phyloP scores from a whole-genome alignment of 2,329 filamentous ascomycete species.

The Botrytis aclada region DNA sequence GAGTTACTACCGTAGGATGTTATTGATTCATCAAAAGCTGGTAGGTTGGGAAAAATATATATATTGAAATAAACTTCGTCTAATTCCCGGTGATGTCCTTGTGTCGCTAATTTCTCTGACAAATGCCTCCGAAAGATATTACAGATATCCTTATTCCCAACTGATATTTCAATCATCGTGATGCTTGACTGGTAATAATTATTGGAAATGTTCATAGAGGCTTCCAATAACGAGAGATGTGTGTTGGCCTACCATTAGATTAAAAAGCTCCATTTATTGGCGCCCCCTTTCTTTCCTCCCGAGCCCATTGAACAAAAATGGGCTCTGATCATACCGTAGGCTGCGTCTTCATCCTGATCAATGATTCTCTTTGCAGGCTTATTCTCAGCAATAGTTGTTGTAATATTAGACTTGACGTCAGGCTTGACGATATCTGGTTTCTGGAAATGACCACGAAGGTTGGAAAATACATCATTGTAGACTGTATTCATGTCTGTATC shows the following conservation, averaged over 20 bases:
- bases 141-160: not conserved
- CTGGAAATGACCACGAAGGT: not conserved
- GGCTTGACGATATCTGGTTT: not conserved
- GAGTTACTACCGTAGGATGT: not conserved
- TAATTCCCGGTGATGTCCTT: rapidly evolving
- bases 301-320: not conserved
- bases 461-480: not conserved
- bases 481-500: not conserved
- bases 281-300: not conserved
- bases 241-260: not conserved
- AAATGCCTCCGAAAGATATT: not conserved
- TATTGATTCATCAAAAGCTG: not conserved
- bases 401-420: not conserved
- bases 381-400: not conserved
- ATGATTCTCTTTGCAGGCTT: not conserved
- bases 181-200: not conserved
- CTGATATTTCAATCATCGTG: not conserved
- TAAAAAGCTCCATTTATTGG: not conserved
- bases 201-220: not conserved
- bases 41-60: not conserved
- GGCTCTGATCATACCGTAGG: not conserved
- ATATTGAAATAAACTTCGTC: not conserved
- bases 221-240: not conserved
- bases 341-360: not conserved
- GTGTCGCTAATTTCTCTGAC: not conserved